A percentile compares a stretch with the other conserved stretches of the same genome.
These are phyloP conservation scores for Liquidambar formosana DNA, from an alignment of 164 flowering plant genomes.

Conservation along the genomic window DNA sequence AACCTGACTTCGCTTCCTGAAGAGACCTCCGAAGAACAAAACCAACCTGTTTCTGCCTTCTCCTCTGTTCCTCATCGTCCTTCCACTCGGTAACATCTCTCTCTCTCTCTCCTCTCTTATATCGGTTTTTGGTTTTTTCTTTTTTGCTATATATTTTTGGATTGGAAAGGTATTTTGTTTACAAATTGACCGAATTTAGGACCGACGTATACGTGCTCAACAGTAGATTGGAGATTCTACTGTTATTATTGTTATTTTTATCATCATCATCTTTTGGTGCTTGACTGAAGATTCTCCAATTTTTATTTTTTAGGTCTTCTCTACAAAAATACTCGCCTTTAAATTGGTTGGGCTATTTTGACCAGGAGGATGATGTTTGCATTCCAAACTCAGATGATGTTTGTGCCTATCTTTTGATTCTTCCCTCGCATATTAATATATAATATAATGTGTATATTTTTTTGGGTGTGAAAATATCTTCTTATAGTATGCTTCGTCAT, in stretches of 20 bases:
- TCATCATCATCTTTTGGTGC: not conserved
- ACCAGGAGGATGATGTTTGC: conserved; percentile 61
- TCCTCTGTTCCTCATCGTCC: conserved; percentile 54
- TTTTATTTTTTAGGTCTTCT: conserved; percentile 35
- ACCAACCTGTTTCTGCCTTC: conserved; percentile 34
- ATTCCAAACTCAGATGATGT: conserved; percentile 51
- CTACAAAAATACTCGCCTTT: conserved; percentile 57
- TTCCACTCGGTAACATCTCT: conserved; percentile 40
- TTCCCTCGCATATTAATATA: not conserved
- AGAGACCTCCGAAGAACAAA: too few species aligned
- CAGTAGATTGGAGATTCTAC: too few species aligned
- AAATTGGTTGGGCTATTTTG: conserved; percentile 72
- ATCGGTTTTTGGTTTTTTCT: too few species aligned
- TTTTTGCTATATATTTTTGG: too few species aligned
- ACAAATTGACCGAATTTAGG: too few species aligned
- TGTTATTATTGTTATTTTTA: too few species aligned
- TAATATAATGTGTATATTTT: too few species aligned
- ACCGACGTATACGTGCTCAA: too few species aligned
- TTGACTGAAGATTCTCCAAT: too few species aligned
- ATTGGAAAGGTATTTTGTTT: too few species aligned
- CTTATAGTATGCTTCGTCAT: conserved; percentile 18
- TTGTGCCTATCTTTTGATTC: conserved; percentile 16
- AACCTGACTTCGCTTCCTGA: too few species aligned
- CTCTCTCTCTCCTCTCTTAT: not conserved
- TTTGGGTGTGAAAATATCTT: not conserved